Conservation (phyloP, 768 basidiomycete genomes). For the Mycena vulgaris region DNA sequence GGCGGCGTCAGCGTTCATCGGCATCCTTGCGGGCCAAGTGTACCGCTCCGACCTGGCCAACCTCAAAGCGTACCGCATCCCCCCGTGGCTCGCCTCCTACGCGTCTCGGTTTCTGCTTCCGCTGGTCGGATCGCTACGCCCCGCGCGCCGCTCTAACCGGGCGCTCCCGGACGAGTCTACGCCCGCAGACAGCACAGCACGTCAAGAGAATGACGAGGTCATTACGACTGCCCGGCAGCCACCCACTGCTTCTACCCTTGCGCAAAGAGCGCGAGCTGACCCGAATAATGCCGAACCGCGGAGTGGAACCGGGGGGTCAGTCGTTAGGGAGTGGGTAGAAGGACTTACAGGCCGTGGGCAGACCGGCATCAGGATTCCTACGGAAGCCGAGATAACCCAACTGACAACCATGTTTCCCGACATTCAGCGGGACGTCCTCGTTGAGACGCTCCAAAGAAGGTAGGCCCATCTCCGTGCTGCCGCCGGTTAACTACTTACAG, state of each 20-base stretch:
- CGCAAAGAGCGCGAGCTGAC: slow-evolving; percentile 37
- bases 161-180: slow-evolving; percentile 75
- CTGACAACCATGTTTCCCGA: slow-evolving; percentile 90
- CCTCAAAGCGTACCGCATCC: slow-evolving; percentile 85
- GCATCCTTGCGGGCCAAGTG: slow-evolving; percentile 79
- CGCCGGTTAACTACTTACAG: slow-evolving; percentile 15
- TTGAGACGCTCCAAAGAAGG: slow-evolving; percentile 88
- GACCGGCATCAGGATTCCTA: slow-evolving; percentile 77
- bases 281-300: slow-evolving; percentile 39
- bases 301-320: slow-evolving; percentile 58
- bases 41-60: slow-evolving; percentile 89
- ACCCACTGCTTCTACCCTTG: slow-evolving; percentile 39
- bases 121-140: slow-evolving; percentile 73
- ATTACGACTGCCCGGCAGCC: slow-evolving; percentile 72
- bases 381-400: slow-evolving; percentile 82
- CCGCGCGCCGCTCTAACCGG: slow-evolving; percentile 78
- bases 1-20: slow-evolving; percentile 71
- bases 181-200: slow-evolving; percentile 38
- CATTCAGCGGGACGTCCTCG: slow-evolving; percentile 77
- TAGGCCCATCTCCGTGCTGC: slow-evolving; percentile 49
- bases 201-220: slow-evolving; percentile 67
- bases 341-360: slow-evolving; percentile 79
- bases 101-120: slow-evolving; percentile 74
- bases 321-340: slow-evolving; percentile 85
- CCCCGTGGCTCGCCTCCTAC: slow-evolving; percentile 70